Conservation (phyloP, 768 basidiomycete species). For the Mycena leptocephala region DNA sequence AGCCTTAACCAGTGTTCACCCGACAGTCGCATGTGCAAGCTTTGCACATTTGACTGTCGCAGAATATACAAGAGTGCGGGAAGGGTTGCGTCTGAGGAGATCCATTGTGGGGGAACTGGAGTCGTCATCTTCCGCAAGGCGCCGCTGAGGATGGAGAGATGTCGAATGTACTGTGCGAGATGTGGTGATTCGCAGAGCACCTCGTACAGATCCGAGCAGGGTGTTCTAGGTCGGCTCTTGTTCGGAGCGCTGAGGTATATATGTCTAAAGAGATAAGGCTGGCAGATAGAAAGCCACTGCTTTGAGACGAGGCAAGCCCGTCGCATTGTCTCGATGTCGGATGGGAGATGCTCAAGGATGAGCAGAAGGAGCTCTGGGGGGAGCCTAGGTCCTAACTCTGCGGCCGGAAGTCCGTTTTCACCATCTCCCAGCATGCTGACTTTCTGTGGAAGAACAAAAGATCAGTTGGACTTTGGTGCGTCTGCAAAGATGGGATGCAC, state of each 20-base stretch:
- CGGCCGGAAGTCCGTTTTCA: no score
- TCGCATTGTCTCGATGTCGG: neutral
- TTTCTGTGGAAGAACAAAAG: no score
- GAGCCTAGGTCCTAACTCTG: no score
- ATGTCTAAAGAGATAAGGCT: neutral
- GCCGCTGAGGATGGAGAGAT: slow-evolving; percentile 7
- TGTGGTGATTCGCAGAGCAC: neutral
- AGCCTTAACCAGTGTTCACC: slow-evolving; percentile 4
- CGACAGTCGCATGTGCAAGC: slow-evolving; percentile 18
- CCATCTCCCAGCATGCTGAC: no score
- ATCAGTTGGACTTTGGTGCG: no score
- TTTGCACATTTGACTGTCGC: neutral
- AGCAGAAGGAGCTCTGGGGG: slow-evolving; percentile 23
- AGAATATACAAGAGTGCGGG: slow-evolving; percentile 12
- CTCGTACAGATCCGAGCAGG: slow-evolving; percentile 5
- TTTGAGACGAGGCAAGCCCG: slow-evolving; percentile 5
- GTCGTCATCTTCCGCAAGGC: neutral
- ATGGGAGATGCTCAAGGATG: slow-evolving; percentile 13
- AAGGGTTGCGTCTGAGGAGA: slow-evolving; percentile 6
- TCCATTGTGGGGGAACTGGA: neutral
- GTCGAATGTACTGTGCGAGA: slow-evolving; percentile 18
- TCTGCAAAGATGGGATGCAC: no score
- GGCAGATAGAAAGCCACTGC: slow-evolving; percentile 13
- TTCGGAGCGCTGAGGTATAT: slow-evolving; percentile 6
- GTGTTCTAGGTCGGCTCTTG: neutral